Evolutionary conservation across 306 rosid genomes (phyloP), one percentile per base, ranked within the genome.

Genomic region (Quercus parvula): DNA sequence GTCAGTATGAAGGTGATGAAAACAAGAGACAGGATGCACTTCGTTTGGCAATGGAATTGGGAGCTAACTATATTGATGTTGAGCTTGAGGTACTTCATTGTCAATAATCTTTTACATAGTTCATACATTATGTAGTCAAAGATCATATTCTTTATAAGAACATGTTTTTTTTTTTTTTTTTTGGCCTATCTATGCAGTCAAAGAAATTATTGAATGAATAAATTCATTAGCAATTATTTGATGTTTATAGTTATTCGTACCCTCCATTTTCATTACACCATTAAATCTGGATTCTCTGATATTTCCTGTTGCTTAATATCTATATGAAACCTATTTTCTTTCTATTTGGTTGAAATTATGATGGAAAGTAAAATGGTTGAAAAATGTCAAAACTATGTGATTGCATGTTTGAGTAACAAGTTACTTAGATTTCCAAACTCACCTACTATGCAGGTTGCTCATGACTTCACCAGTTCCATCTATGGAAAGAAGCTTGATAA

Each of bases 1-100:
- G 89, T 55, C 77, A 77, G 54, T 86, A 86, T 61, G 86, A 86
- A 79, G 89, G 86, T 10, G 86, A 86, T 79, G 89, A 86, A 77
- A 68, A 68, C 33, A 79, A 83, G 84, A 71, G 89, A 49, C 84
- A 78, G 56, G 78, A 79, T 72, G 82, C 78, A 19, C 89, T 86
- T 80, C 73, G 86, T 35, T 59, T 77, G 57, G 89, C 89, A 14
- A 82, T 86, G 82, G 86, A 86, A 77, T 56, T 82, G 54, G 89
- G 86, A 76, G 89, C 84, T 74, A 76, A 77, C 64, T 86, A 82
- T 12, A 54, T 82, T 77, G 89, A 86, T 56, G 46, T 86, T 82
- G 89, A 86, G 77, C 89, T 82, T 74, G 78, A 82, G 89, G 86
- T 82, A 68, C 51, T 31, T 61, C 6, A 17, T 13, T 49, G 14